These are phyloP conservation scores for Suhomyces anneliseae DNA, from an alignment of 1,139 yeast species.

Conservation along the genomic window DNA sequence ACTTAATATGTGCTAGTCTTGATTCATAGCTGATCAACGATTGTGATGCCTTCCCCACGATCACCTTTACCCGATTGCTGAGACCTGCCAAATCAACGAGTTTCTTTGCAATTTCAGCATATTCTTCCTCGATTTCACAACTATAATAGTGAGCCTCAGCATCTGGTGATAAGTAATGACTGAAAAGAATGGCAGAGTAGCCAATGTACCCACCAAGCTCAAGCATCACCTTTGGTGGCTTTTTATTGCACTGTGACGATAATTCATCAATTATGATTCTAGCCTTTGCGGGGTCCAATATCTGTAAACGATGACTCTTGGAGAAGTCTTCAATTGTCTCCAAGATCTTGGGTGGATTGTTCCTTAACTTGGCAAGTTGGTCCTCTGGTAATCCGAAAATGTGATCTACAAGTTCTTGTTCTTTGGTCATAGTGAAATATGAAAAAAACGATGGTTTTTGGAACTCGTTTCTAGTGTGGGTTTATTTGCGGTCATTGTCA, in stretches of 20 bases:
- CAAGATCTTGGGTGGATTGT: conserved; percentile 32
- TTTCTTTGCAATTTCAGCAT: conserved; percentile 31
- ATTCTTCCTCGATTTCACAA: conserved; percentile 36
- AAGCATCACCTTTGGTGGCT: conserved; percentile 33
- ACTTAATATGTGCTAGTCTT: conserved; percentile 13
- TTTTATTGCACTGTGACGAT: conserved; percentile 7
- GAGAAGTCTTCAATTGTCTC: conserved; percentile 32
- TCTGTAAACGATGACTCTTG: conserved; percentile 20
- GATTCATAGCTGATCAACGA: conserved; percentile 29
- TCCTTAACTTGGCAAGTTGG: conserved; percentile 20
- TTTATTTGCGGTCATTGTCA: no score
- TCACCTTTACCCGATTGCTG: conserved; percentile 29
- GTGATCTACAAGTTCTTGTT: conserved; percentile 23
- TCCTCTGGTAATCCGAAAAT: conserved; percentile 24
- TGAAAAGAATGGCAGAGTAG: conserved; percentile 43
- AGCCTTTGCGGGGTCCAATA: conserved; percentile 38
- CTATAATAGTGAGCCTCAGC: conserved; percentile 32
- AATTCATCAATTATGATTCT: conserved; percentile 28
- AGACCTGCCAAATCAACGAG: conserved; percentile 41
- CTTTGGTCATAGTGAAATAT: conserved; percentile 15
- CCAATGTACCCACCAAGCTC: conserved; percentile 50
- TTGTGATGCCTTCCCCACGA: conserved; percentile 38
- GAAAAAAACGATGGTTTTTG: neutral
- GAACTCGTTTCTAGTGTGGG: neutral
- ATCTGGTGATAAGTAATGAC: conserved; percentile 23